Base-by-base conservation (phyloP, 495 filamentous ascomycete genomes). In the Sordaria brevicollis region DNA sequence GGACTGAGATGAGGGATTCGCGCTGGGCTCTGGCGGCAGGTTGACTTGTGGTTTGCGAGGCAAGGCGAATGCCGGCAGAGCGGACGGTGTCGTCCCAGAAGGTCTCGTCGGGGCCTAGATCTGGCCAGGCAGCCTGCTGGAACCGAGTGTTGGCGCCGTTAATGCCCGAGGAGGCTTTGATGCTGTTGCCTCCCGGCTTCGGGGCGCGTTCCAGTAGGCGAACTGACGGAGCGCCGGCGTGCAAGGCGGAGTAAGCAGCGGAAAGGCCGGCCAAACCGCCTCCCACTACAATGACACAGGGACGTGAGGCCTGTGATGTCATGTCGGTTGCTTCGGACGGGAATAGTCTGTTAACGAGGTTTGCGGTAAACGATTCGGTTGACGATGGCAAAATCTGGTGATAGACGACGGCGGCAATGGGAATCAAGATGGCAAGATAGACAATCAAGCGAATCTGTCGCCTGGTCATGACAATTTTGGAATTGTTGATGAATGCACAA, bases 91-190 rank as follows among this genome's bases (percentile, higher is more conserved):
- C 87, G n/a, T 75, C 65, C 70, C 78, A 84, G 74, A 89, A 89
- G 4, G 68, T 73, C 2, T 74, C 74, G 62, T 83, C 81, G 25
- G 75, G 74, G 10, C 73, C 66, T 9, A 71, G 67, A 19, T 66
- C 67, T 68, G 57, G 10, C 43, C 65, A 29, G 54, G 68, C 71
- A 3, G n/a, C 68, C n/a, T 75, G 71, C 72, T 88, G 86, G 70
- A 83, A 87, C 17, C 78, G 76, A 0, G 86, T 87, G 15, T 82
- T 81, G 1, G 85, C 85, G 7, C 86, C 87, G 73, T 88, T 89
- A 76, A 89, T 89, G 4, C 87, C 86, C 0, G 86, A 88, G 0
- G 86, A 88, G 1, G 87, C 87, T 72, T 89, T 89, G 76, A 88
- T 87, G 74, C 80, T 84, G 72, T 89, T 89, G 8, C 87, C 86